Evolutionary conservation across 805 yeast species (phyloP).

Genomic region (Lipomyces spencermartinsiae): DNA sequence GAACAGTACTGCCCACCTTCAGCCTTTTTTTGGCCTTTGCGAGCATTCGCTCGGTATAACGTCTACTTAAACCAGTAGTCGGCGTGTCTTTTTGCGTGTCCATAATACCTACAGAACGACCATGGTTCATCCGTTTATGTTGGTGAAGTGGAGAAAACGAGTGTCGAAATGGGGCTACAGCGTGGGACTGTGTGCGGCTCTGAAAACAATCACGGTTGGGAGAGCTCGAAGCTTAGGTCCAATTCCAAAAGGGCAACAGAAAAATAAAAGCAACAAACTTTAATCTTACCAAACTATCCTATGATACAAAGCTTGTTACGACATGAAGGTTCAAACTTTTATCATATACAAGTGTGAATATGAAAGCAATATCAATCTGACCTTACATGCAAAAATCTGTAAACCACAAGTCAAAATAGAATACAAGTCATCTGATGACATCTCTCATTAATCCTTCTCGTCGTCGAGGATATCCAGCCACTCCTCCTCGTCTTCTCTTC

Average conservation of each 20-base stretch:
- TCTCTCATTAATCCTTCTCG: not conserved
- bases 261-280: not conserved
- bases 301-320: too few relatives aligned
- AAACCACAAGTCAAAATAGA: not conserved
- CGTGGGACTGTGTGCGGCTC: not conserved
- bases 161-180: not conserved
- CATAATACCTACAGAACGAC: not conserved
- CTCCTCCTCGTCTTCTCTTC: slow-evolving; percentile 26
- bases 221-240: not conserved
- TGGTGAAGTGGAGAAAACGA: not conserved
- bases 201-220: not conserved
- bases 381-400: not conserved
- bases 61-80: not conserved
- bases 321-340: too few relatives aligned
- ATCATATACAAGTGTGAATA: too few relatives aligned
- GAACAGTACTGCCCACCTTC: slow-evolving; percentile 18
- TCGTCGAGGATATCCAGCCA: slow-evolving; percentile 35
- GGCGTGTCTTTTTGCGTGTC: not conserved
- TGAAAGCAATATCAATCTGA: not conserved
- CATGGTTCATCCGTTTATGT: not conserved
- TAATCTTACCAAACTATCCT: not conserved
- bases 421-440: not conserved
- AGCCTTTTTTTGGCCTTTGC: slow-evolving; percentile 28
- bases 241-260: not conserved
- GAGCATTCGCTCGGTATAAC: slow-evolving; percentile 25